Evolutionary conservation across 164 flowering plant genomes (phyloP), one percentile per base, ranked within the genome.

Genomic region (Macadamia integrifolia): DNA sequence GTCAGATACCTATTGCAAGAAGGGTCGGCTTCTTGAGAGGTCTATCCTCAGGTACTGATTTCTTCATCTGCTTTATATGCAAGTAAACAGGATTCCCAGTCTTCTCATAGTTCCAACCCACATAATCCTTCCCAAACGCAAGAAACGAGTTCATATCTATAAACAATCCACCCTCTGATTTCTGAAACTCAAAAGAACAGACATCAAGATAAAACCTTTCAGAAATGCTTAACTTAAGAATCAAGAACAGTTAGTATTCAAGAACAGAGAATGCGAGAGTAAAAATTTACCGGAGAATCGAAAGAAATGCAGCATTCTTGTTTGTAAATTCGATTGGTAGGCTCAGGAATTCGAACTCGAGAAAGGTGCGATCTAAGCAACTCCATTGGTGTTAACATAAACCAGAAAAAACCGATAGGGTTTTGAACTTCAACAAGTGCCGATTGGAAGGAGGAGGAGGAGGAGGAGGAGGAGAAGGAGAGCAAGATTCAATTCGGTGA

Each of bases 231-330:
- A 6, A 14, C 8, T 31, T 28, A 28, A 17, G 12, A 70, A 18
- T 40, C 18, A 18, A 35, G 52, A 50, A 48, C 12, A 10, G 52
- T 62, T 14, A 46, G 43, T 43, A 46, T 46, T 46, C 12, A 6
- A 59, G n/a, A 42, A 23, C 40, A 60, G 60, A 1, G 17, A 10
- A n/a, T 28, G 46, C 9, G 30, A 14, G 29, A 15, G 18, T 68
- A 23, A 30, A 14, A 46, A 6, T 15, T 23, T 81, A 94, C 99
- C 83, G 96, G 97, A 66, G 96, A 81, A 42, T 87, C 96, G 73
- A 90, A 94, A 14, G 97, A 85, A 69, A 94, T 65, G 82, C 98
- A 92, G 80, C 99, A 94, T 79, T 94, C 99, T 3, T 90, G 91
- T 76, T 94, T 94, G 89, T 84, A 92, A 76, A 94, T 87, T 63